Percentiles rank a stretch among this genome's conserved stretches.
Evolutionary conservation across 2,329 filamentous ascomycete genomes (phyloP).

Genomic region (Ceratocystis cubensis): DNA sequence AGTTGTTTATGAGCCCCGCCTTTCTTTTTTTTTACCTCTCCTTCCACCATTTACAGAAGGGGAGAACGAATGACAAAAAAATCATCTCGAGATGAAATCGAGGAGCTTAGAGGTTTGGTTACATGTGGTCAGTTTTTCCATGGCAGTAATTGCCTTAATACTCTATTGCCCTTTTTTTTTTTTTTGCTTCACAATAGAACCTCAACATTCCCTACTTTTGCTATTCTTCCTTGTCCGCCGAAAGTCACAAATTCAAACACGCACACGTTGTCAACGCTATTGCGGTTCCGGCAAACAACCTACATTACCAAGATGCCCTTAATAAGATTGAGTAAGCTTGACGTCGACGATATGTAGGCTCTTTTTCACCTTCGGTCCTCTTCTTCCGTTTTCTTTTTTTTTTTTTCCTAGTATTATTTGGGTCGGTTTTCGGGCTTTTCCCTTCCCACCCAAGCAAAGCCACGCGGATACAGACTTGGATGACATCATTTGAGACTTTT

Average conservation of each 20-base stretch:
- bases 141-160: not conserved
- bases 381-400: slow-evolving; percentile 1
- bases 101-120: not conserved
- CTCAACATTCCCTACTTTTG: no score
- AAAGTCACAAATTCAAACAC: not conserved
- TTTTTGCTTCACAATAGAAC: not conserved
- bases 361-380: not conserved
- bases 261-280: not conserved
- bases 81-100: not conserved
- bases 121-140: not conserved
- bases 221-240: not conserved
- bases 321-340: not conserved
- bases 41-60: not conserved
- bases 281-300: not conserved
- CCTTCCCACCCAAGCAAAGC: not conserved
- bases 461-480: not conserved
- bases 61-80: not conserved
- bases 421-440: not conserved
- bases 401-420: not conserved
- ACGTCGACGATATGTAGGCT: not conserved
- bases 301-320: not conserved
- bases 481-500: not conserved
- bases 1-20: not conserved
- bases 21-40: not conserved
- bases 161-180: not conserved